These are phyloP conservation scores for Podospora pseudoanserina DNA, from an alignment of 495 filamentous ascomycete species.

Conservation along the genomic window DNA sequence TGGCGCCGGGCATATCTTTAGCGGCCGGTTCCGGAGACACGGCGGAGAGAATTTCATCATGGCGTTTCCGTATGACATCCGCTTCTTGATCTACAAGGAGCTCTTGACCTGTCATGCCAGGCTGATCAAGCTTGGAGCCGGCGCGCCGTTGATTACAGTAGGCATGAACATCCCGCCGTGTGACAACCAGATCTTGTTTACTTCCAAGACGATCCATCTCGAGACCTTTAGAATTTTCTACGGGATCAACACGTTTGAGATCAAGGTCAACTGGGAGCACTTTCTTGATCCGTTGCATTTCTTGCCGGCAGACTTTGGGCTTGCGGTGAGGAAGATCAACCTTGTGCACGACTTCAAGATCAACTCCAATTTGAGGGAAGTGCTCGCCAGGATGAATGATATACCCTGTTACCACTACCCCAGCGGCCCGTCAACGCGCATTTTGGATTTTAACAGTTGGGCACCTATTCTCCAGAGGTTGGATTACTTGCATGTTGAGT, in stretches of 20 bases:
- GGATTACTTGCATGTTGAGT: neutral
- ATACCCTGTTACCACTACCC: neutral
- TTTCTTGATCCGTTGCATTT: neutral
- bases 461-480: neutral
- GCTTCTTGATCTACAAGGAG: neutral
- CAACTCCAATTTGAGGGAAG: neutral
- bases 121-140: neutral
- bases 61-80: neutral
- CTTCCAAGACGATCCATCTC: neutral
- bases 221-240: neutral
- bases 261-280: neutral
- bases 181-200: neutral
- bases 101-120: neutral
- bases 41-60: neutral
- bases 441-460: neutral
- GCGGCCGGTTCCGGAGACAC: neutral
- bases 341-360: neutral
- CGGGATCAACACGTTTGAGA: neutral
- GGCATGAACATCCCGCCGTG: neutral
- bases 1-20: conserved; percentile 38
- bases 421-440: neutral
- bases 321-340: neutral
- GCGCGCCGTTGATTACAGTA: neutral
- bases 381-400: neutral
- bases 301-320: neutral